Conservation (phyloP, 1,139 yeast species). For the Lodderomyces pseudojiufengensis region DNA sequence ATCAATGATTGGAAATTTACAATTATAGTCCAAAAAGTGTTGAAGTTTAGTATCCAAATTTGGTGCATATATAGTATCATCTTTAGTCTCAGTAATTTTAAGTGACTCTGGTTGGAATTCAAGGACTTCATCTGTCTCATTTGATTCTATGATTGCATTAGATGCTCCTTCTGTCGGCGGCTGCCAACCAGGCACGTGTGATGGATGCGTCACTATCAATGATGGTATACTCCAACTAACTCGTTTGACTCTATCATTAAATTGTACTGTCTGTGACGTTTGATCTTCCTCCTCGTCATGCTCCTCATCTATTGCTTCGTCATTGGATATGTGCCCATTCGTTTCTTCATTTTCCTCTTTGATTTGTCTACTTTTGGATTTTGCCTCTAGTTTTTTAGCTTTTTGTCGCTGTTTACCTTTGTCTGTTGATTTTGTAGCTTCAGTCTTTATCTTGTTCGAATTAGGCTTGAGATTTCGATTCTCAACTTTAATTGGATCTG, state of each 20-base stretch:
- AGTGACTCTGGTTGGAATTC: constrained; percentile 32
- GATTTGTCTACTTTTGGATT: background rate
- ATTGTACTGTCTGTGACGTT: constrained; percentile 14
- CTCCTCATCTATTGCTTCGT: constrained; percentile 17
- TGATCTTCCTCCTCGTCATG: constrained; percentile 12
- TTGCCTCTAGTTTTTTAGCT: background rate
- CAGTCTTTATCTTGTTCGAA: constrained; percentile 10
- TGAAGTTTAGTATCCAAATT: constrained; percentile 41
- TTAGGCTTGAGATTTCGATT: constrained; percentile 2
- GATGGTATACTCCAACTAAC: constrained; percentile 51
- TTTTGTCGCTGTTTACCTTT: constrained; percentile 1
- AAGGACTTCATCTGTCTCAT: constrained; percentile 37
- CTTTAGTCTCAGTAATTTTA: constrained; percentile 19
- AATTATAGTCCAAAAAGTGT: constrained; percentile 50
- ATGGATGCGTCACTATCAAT: constrained; percentile 73
- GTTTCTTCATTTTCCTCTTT: constrained; percentile 4
- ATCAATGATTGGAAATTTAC: constrained; percentile 39
- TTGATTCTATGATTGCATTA: constrained; percentile 30
- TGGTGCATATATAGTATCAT: constrained; percentile 24
- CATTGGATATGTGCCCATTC: too few species aligned
- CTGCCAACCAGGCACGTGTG: constrained; percentile 66
- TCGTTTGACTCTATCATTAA: constrained; percentile 32
- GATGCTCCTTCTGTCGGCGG: constrained; percentile 21
- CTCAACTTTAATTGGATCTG: constrained; percentile 8
- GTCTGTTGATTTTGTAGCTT: background rate